A percentile compares a stretch with the other conserved stretches of the same genome.
Conservation (phyloP, 2,329 filamentous ascomycete genomes). For the Sarocladium kiliense region DNA sequence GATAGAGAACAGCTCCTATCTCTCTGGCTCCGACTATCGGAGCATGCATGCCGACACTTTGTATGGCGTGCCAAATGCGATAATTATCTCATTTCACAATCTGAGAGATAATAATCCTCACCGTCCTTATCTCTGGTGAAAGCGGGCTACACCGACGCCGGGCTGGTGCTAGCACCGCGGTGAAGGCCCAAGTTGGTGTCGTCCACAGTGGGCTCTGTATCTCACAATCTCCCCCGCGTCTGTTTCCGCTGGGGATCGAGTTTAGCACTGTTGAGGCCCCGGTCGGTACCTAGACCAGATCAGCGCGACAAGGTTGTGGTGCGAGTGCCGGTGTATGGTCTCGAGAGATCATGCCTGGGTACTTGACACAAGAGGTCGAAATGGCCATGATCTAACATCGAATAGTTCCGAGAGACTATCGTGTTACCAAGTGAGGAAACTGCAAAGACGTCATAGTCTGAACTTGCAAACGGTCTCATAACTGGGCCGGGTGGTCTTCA, state of each 20-base stretch:
- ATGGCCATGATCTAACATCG: background rate
- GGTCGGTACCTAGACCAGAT: background rate
- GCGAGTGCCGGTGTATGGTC: background rate
- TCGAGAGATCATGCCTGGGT: background rate
- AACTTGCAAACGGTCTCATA: too few species aligned
- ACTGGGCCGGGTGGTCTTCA: background rate
- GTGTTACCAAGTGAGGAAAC: too few species aligned
- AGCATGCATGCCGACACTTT: background rate
- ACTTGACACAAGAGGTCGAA: too few species aligned
- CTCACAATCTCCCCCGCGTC: conserved; percentile 6
- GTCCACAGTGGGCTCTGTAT: background rate
- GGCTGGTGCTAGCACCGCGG: background rate
- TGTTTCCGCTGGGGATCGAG: background rate
- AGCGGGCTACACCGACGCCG: conserved; percentile 2
- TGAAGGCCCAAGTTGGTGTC: background rate
- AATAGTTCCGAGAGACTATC: background rate
- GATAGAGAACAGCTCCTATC: too few species aligned
- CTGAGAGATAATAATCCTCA: background rate
- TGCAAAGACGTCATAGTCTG: too few species aligned
- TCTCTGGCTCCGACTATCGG: background rate
- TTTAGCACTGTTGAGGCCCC: background rate
- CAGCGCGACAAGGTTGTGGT: background rate
- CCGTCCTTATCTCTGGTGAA: background rate
- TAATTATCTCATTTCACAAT: background rate
- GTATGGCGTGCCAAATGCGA: background rate